phyloP scores from a whole-genome alignment of 2,329 filamentous ascomycete genomes.

The Stachybotrys chlorohalonatus region DNA sequence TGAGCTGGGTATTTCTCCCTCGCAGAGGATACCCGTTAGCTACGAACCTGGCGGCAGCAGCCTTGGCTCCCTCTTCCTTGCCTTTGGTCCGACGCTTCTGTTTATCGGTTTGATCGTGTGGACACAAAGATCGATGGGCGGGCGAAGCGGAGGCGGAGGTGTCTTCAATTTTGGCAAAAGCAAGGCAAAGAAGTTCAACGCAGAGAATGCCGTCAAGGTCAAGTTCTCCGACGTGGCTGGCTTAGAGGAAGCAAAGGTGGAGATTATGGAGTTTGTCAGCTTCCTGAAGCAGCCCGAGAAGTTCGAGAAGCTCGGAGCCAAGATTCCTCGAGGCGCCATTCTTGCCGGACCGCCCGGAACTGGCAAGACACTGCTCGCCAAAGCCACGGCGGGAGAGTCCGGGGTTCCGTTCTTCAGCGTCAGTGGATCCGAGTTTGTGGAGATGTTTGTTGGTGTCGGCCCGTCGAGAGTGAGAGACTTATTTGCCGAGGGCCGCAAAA shows the following conservation, averaged over 20 bases:
- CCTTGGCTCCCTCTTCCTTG: conserved; percentile 63
- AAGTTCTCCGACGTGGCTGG: conserved; percentile 96
- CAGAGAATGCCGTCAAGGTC: conserved; percentile 91
- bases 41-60: conserved; percentile 72
- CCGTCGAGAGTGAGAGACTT: conserved; percentile 91
- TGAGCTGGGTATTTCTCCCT: conserved; percentile 74
- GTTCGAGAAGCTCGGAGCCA: conserved; percentile 90
- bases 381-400: conserved; percentile 95
- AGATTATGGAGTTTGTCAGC: conserved; percentile 99
- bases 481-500: conserved; percentile 90
- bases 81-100: conserved; percentile 78
- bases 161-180: conserved; percentile 97
- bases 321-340: conserved; percentile 95
- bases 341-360: conserved; percentile 96
- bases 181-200: conserved; percentile 93
- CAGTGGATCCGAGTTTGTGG: conserved; percentile 96
- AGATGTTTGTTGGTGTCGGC: conserved; percentile 99
- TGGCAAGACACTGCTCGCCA: conserved; percentile 94
- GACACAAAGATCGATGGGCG: conserved; percentile 66
- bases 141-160: conserved; percentile 57
- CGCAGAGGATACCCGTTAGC: conserved; percentile 87
- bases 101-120: conserved; percentile 78
- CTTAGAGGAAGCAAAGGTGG: conserved; percentile 94
- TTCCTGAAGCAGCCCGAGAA: conserved; percentile 90
- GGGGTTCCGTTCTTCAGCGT: conserved; percentile 97